These are phyloP conservation scores for Cytospora piceicola DNA, from an alignment of 2,329 filamentous ascomycete genomes.

Conservation along the genomic window DNA sequence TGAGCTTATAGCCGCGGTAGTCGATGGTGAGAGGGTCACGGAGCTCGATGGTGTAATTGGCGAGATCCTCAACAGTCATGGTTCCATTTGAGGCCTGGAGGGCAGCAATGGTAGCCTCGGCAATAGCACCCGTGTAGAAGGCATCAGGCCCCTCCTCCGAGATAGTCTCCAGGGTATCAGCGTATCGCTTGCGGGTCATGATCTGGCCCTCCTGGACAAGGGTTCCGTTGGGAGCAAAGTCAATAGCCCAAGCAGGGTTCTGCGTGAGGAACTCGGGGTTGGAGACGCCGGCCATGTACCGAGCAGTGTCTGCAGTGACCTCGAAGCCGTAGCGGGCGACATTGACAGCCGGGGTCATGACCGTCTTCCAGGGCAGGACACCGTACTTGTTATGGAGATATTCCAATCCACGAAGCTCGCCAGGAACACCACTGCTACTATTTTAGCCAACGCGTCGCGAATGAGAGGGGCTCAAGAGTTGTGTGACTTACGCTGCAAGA, in stretches of 20 bases:
- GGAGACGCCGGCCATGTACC: slow-evolving; percentile 63
- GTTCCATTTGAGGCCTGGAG: slow-evolving; percentile 68
- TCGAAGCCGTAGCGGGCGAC: slow-evolving; percentile 74
- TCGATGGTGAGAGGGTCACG: slow-evolving; percentile 63
- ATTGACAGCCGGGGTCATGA: slow-evolving; percentile 72
- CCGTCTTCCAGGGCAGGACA: slow-evolving; percentile 63
- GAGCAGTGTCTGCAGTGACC: slow-evolving; percentile 71
- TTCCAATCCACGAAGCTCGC: slow-evolving; percentile 74
- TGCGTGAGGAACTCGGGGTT: slow-evolving; percentile 66
- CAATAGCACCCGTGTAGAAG: slow-evolving; percentile 72
- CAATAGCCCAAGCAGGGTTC: slow-evolving; percentile 77
- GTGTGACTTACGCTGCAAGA: slow-evolving; percentile 65
- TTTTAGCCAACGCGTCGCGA: neutral
- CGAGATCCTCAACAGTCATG: slow-evolving; percentile 75
- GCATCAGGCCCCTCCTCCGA: slow-evolving; percentile 66
- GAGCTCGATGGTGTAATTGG: slow-evolving; percentile 70
- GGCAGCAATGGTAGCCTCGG: slow-evolving; percentile 69
- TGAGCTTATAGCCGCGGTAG: slow-evolving; percentile 73
- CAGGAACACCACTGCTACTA: slow-evolving; percentile 62
- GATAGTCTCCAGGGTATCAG: slow-evolving; percentile 72
- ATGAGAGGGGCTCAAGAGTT: neutral
- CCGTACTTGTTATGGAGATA: slow-evolving; percentile 73
- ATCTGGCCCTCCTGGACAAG: slow-evolving; percentile 69
- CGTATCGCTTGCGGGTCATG: slow-evolving; percentile 75
- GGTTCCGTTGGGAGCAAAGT: slow-evolving; percentile 79